These are phyloP conservation scores for Irineochytrium annulatum DNA, from an alignment of 192 early-diverging fungal species.

Conservation along the genomic window DNA sequence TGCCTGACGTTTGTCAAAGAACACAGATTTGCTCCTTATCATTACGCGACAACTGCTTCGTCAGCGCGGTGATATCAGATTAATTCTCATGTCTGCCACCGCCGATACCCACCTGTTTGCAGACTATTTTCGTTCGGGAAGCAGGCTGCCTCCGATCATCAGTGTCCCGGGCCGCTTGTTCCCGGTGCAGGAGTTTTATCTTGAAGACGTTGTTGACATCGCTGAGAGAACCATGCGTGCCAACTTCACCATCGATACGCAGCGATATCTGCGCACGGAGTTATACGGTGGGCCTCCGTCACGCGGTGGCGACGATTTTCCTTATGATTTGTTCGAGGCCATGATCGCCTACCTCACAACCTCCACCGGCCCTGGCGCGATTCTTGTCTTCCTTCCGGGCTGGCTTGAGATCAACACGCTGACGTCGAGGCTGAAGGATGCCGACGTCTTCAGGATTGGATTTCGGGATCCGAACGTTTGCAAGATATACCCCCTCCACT, in stretches of 20 bases:
- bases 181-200: slow-evolving; percentile 44
- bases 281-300: slow-evolving; percentile 7
- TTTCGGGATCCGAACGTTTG: slow-evolving; percentile 33
- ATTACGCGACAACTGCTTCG: slow-evolving; percentile 61
- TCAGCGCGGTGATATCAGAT: slow-evolving; percentile 53
- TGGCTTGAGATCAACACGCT: slow-evolving; percentile 68
- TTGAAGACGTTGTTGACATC: slow-evolving; percentile 59
- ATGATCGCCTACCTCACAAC: slow-evolving; percentile 53
- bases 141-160: slow-evolving; percentile 46
- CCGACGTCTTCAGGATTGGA: slow-evolving; percentile 43
- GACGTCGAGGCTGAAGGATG: slow-evolving; percentile 45
- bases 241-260: background rate
- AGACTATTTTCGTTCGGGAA: slow-evolving; percentile 58
- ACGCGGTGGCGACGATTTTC: slow-evolving; percentile 23
- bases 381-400: slow-evolving; percentile 65
- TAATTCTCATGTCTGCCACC: slow-evolving; percentile 92
- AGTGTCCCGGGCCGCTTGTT: slow-evolving; percentile 54
- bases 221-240: background rate
- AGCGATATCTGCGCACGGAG: slow-evolving; percentile 15
- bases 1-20: slow-evolving; percentile 15
- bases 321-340: slow-evolving; percentile 50
- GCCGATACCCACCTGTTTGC: slow-evolving; percentile 76
- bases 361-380: slow-evolving; percentile 53
- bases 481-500: slow-evolving; percentile 55
- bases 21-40: slow-evolving; percentile 80